A percentile compares a stretch with the other conserved stretches of the same genome.
Evolutionary conservation across 169 alveolate species (phyloP).

Genomic region (Plasmodium coatneyi): DNA sequence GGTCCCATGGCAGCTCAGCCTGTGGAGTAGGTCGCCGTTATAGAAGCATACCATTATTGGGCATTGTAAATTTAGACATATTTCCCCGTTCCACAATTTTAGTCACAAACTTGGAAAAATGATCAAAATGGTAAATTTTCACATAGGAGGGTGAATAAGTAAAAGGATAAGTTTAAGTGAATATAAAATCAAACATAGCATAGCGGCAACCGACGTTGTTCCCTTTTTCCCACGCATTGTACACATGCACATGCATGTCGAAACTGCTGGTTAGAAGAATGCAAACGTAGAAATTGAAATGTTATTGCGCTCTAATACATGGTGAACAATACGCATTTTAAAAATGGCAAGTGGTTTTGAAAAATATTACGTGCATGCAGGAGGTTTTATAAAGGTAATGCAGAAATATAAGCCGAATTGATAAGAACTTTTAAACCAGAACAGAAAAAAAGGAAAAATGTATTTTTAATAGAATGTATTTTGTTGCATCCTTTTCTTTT

Average conservation of each 20-base stretch:
- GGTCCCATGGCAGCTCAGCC: background rate
- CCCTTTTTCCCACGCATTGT: background rate
- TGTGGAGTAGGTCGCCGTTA: background rate
- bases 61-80: background rate
- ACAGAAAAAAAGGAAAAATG: background rate
- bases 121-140: background rate
- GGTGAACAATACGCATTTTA: background rate
- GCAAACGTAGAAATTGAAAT: background rate
- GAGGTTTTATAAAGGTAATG: background rate
- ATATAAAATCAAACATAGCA: background rate
- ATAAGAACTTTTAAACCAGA: background rate
- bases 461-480: background rate
- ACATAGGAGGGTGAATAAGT: background rate
- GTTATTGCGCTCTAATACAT: background rate
- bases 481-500: background rate
- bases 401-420: background rate
- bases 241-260: background rate
- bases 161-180: background rate
- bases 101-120: background rate
- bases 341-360: background rate
- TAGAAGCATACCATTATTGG: background rate
- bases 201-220: background rate
- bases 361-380: background rate
- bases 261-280: background rate
- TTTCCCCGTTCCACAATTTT: background rate